A percentile compares a stretch with the other conserved stretches of the same genome.
These are phyloP conservation scores for Inonotus obliquus DNA, from an alignment of 1,284 basidiomycete genomes.

Conservation along the genomic window DNA sequence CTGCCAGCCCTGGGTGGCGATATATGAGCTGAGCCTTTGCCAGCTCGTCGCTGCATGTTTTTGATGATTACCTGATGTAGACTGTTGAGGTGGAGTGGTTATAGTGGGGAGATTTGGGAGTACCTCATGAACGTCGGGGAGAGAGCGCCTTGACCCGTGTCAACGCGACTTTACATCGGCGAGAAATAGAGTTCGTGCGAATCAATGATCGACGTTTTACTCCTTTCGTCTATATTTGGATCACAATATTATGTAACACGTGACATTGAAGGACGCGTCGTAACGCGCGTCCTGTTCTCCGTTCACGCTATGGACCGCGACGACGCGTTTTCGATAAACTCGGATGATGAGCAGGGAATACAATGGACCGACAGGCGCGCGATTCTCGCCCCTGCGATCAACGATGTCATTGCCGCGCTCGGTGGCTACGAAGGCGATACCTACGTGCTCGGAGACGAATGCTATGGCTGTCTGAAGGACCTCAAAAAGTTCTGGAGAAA, in stretches of 20 bases:
- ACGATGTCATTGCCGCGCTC: conserved; percentile 68
- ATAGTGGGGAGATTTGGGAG: background rate
- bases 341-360: background rate
- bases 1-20: conserved; percentile 31
- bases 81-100: background rate
- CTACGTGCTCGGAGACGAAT: conserved; percentile 84
- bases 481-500: conserved; percentile 92
- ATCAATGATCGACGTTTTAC: background rate
- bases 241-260: background rate
- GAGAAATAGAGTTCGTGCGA: background rate
- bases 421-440: conserved; percentile 64
- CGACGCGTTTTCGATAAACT: conserved; percentile 4
- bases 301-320: conserved; percentile 9
- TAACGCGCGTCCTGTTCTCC: background rate
- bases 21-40: conserved; percentile 50
- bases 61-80: background rate
- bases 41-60: conserved; percentile 56
- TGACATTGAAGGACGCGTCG: background rate
- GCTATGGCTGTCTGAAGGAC: conserved; percentile 82
- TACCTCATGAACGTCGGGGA: conserved; percentile 1
- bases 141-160: background rate
- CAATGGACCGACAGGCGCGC: conserved; percentile 32
- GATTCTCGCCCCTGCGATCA: conserved; percentile 61
- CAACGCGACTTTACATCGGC: background rate
- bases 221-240: background rate